These are phyloP conservation scores for Podosphaera aphanis DNA, from an alignment of 2,329 filamentous ascomycete species.

Conservation along the genomic window DNA sequence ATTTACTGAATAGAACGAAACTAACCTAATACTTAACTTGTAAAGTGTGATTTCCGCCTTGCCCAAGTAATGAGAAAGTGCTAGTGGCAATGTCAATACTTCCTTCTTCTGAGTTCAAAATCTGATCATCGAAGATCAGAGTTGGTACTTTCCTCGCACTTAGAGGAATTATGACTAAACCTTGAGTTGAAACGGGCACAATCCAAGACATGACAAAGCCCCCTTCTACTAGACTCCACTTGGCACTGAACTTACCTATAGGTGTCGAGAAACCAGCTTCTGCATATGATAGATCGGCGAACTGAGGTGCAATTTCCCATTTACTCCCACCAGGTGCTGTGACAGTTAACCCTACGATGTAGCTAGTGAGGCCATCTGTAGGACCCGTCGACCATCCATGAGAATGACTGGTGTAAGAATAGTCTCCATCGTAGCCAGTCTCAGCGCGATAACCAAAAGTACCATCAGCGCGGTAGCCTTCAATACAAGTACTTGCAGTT, in stretches of 20 bases:
- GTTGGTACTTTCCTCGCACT: not conserved
- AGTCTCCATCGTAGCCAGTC: slow-evolving; percentile 27
- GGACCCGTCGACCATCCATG: slow-evolving; percentile 28
- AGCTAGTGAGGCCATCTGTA: slow-evolving; percentile 22
- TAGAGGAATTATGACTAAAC: slow-evolving; percentile 5
- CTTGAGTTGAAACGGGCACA: slow-evolving; percentile 6
- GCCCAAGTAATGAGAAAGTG: too few relatives aligned
- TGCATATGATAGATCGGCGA: slow-evolving; percentile 18
- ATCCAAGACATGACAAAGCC: slow-evolving; percentile 6
- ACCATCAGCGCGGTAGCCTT: slow-evolving; percentile 32
- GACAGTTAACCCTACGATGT: slow-evolving; percentile 21
- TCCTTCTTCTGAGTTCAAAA: too few relatives aligned
- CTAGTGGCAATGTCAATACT: too few relatives aligned
- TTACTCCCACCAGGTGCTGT: slow-evolving; percentile 16
- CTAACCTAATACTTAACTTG: too few relatives aligned
- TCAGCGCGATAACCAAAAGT: slow-evolving; percentile 26
- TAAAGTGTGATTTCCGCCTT: too few relatives aligned
- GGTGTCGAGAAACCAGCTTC: slow-evolving; percentile 21
- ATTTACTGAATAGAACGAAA: too few relatives aligned
- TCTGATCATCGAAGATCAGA: slow-evolving; percentile 2
- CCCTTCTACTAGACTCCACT: slow-evolving; percentile 9
- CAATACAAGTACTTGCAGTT: slow-evolving; percentile 33
- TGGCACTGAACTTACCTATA: slow-evolving; percentile 18
- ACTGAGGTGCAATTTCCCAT: slow-evolving; percentile 20
- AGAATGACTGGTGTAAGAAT: slow-evolving; percentile 22